Evolutionary conservation across 768 basidiomycete genomes (phyloP), one percentile per base, ranked within the genome.

Genomic region (Astraeus odoratus): DNA sequence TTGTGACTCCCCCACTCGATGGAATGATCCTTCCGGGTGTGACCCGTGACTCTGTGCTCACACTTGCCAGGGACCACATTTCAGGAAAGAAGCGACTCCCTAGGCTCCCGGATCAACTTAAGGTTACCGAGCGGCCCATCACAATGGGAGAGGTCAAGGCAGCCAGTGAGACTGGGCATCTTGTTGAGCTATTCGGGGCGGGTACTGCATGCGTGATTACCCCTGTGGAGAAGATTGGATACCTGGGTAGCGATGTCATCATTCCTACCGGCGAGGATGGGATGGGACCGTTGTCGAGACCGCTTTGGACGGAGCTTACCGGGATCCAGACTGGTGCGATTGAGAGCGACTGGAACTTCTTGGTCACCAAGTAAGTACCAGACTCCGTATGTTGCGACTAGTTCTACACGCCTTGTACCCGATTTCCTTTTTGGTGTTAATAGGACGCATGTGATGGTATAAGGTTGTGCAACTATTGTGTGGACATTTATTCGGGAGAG

Each of bases 321-420:
- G 76, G 69, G 5, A 80, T 87, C 44, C 90, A 95, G 65, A 83
- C 80, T 50, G 91, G 91, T 4, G 64, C 67, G 50, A 81, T 91
- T 45, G 68, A 76, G 35, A 86, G 86, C 60, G 79, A 83, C 23
- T 95, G 91, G 91, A 86, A 80, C 58, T 80, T 86, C 20, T 59
- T 73, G 8, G 76, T 74, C 5, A 35, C 51, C 30, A 54, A 65
- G 45, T 62, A 59, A 43, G 31, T n/a, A n/a, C n/a, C n/a, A n/a
- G n/a, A n/a, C n/a, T n/a, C n/a, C n/a, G n/a, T n/a, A n/a, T n/a
- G n/a, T n/a, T n/a, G 20, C 5, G 15, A 4, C 19, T 33, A 9
- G 31, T 33, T 35, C 16, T 35, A 35, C 7, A 18, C 19, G 16
- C 19, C 16, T n/a, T n/a, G n/a, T n/a, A 35, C 19, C 16, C 8